These are phyloP conservation scores for Hypoxylon fragiforme DNA, from an alignment of 495 filamentous ascomycete genomes.

Conservation along the genomic window DNA sequence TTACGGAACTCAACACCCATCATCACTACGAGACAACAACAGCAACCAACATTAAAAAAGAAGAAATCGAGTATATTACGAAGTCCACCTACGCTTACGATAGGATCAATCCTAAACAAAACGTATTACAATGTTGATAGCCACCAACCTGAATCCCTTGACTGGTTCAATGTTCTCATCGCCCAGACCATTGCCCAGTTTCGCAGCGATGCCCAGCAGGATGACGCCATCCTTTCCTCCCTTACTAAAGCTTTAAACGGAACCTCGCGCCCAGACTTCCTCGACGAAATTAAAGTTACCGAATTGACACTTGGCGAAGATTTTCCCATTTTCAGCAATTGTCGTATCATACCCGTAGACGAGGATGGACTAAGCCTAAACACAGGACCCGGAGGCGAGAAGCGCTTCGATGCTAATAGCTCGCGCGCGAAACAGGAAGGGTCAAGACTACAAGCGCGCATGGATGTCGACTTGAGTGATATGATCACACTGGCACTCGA, in stretches of 20 bases:
- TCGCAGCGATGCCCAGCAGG: conserved; percentile 81
- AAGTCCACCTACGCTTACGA: conserved; percentile 65
- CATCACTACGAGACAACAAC: conserved; percentile 43
- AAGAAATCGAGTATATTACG: conserved; percentile 78
- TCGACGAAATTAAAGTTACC: conserved; percentile 90
- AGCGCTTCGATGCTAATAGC: conserved; percentile 47
- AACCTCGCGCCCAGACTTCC: conserved; percentile 79
- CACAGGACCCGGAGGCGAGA: conserved; percentile 44
- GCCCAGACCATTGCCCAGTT: conserved; percentile 98
- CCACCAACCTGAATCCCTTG: conserved; percentile 96
- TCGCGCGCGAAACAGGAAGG: conserved; percentile 60
- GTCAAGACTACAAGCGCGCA: conserved; percentile 80
- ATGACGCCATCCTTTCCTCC: conserved; percentile 93
- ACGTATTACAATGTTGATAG: conserved; percentile 97
- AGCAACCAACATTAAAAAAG: conserved; percentile 59
- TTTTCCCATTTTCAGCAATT: conserved; percentile 98
- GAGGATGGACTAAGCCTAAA: conserved; percentile 60
- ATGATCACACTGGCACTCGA: conserved; percentile 92
- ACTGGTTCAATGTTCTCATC: conserved; percentile 98
- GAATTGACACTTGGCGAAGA: conserved; percentile 94
- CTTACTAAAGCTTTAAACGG: conserved; percentile 87
- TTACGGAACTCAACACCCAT: conserved; percentile 44
- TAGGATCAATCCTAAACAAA: conserved; percentile 88
- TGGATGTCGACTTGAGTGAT: conserved; percentile 96
- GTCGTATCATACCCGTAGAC: conserved; percentile 84